Evolutionary conservation across 1,284 basidiomycete genomes (phyloP).

Genomic region (Malassezia japonica): DNA sequence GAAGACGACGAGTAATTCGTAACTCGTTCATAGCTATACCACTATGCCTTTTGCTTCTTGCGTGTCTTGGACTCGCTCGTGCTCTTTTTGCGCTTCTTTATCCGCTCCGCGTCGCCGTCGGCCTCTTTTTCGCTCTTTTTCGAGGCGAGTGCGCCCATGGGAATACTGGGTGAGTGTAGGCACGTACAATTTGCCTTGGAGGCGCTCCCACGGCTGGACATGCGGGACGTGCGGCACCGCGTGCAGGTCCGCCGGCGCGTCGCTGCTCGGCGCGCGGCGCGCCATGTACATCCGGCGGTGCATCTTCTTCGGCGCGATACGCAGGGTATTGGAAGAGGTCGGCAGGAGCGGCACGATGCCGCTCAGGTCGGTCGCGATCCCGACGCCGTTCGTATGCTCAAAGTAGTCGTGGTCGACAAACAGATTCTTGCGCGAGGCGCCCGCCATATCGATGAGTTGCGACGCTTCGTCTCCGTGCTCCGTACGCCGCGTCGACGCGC

Average conservation of each 20-base stretch:
- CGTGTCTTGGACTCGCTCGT: conserved; percentile 16
- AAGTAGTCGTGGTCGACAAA: conserved; percentile 12
- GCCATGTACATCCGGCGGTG: conserved; percentile 16
- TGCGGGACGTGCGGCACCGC: conserved; percentile 17
- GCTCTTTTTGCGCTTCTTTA: conserved; percentile 15
- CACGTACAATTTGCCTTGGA: conserved; percentile 25
- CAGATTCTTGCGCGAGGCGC: conserved; percentile 1
- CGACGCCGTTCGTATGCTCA: conserved; percentile 12
- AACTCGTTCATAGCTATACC: not conserved
- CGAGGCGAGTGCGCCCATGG: conserved; percentile 7
- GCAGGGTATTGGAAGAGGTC: conserved; percentile 7
- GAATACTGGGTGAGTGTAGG: conserved; percentile 15
- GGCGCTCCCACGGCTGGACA: conserved; percentile 31
- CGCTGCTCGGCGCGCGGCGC: conserved; percentile 16
- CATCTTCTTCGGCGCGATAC: not conserved
- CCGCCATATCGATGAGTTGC: conserved; percentile 34
- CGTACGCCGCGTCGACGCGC: conserved; percentile 11
- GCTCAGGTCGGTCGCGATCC: conserved; percentile 24
- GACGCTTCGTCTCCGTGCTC: conserved; percentile 17
- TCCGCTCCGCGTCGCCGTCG: no score
- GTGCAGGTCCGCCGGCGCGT: conserved; percentile 6
- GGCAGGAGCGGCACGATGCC: conserved; percentile 25
- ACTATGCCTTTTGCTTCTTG: conserved; percentile 18
- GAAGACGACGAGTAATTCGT: not conserved
- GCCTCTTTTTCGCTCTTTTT: conserved; percentile 14